Conservation (phyloP, 2,329 filamentous ascomycete genomes). For the Neurospora sp. region DNA sequence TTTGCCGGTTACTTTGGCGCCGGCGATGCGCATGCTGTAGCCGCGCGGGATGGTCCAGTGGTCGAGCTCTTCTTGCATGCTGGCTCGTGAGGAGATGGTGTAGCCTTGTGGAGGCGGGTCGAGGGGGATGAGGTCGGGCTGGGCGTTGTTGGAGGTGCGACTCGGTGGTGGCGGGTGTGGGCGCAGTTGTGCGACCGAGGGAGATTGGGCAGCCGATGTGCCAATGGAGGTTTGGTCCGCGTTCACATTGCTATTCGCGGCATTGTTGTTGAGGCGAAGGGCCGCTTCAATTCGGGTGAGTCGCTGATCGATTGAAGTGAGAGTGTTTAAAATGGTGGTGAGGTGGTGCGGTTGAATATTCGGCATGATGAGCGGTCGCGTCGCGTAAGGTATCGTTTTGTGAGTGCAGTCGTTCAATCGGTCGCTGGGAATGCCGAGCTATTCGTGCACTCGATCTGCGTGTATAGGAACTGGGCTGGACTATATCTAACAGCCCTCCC, state of each 20-base stretch:
- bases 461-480: not conserved
- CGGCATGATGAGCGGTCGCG: not conserved
- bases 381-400: not conserved
- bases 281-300: slow-evolving; percentile 20
- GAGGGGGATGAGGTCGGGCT: slow-evolving; percentile 12
- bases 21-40: slow-evolving; percentile 30
- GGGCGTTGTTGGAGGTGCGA: slow-evolving; percentile 2
- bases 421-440: not conserved
- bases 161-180: not conserved
- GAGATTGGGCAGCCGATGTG: not conserved
- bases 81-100: slow-evolving; percentile 22
- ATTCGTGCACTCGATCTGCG: not conserved
- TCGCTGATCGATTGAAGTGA: slow-evolving; percentile 22
- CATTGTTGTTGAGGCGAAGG: slow-evolving; percentile 9
- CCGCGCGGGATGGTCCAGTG: slow-evolving; percentile 26
- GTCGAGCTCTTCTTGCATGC: slow-evolving; percentile 28
- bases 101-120: slow-evolving; percentile 26
- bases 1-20: slow-evolving; percentile 27
- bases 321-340: slow-evolving; percentile 18
- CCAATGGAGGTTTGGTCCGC: not conserved
- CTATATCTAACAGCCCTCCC: not conserved
- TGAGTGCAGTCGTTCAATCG: not conserved
- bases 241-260: slow-evolving; percentile 1
- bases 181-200: not conserved
- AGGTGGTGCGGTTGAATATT: slow-evolving; percentile 12